Percentiles rank a stretch among this genome's conserved stretches.
These are phyloP conservation scores for Schizosaccharomyces versatilis DNA, from an alignment of 1,139 yeast species.

Conservation along the genomic window DNA sequence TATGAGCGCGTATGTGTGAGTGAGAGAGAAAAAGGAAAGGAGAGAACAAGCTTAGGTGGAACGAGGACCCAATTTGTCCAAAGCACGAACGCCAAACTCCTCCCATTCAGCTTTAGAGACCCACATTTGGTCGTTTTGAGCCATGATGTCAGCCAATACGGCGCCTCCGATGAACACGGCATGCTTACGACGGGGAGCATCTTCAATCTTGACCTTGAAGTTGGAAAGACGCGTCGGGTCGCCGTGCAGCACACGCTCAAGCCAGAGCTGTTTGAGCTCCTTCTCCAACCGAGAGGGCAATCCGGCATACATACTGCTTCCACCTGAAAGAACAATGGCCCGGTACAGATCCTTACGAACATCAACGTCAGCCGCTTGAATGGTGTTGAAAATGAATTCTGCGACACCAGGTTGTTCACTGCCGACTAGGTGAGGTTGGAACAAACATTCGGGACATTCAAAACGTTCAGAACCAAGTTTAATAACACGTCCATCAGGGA, in stretches of 20 bases:
- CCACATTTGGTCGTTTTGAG: conserved; percentile 95
- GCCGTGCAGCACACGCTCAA: conserved; percentile 63
- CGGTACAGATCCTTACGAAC: conserved; percentile 70
- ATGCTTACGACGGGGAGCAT: conserved; percentile 96
- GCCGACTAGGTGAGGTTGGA: conserved; percentile 93
- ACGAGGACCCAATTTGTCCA: conserved; percentile 67
- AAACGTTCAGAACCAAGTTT: conserved; percentile 89
- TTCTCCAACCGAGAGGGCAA: conserved; percentile 85
- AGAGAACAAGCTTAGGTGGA: neutral
- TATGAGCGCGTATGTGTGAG: neutral
- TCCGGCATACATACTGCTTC: conserved; percentile 97
- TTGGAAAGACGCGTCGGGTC: conserved; percentile 72
- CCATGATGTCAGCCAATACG: conserved; percentile 91
- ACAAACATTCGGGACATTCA: conserved; percentile 94
- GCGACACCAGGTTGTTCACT: conserved; percentile 95
- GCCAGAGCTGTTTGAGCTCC: conserved; percentile 91
- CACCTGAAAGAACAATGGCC: conserved; percentile 89
- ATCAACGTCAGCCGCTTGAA: conserved; percentile 87
- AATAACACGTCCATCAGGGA: conserved; percentile 90
- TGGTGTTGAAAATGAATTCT: conserved; percentile 71
- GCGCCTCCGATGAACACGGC: conserved; percentile 99
- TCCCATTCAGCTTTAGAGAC: conserved; percentile 93
- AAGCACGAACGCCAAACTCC: conserved; percentile 56
- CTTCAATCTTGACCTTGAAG: conserved; percentile 90
- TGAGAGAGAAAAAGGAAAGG: neutral